These are phyloP conservation scores for Neltuma alba DNA, from an alignment of 306 rosid genomes.

Conservation along the genomic window DNA sequence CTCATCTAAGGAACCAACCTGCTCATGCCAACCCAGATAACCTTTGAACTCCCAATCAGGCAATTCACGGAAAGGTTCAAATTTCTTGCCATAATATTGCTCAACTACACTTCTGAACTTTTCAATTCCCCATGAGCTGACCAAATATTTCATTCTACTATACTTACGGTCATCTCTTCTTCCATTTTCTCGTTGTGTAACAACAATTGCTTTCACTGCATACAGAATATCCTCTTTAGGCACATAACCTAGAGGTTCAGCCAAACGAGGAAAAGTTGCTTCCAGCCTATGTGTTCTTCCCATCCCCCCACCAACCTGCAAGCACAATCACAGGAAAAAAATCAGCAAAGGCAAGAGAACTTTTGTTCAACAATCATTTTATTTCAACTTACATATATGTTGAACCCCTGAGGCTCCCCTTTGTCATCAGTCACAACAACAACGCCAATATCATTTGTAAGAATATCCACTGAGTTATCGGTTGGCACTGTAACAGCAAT, in stretches of 20 bases:
- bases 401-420: conserved; percentile 94
- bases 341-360: conserved; percentile 26
- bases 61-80: conserved; percentile 73
- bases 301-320: conserved; percentile 99
- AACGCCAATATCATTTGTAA: conserved; percentile 90
- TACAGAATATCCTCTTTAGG: conserved; percentile 93
- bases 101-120: conserved; percentile 82
- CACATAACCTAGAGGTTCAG: conserved; percentile 87
- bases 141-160: conserved; percentile 94
- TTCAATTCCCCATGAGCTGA: conserved; percentile 96
- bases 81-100: conserved; percentile 85
- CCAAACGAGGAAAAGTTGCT: conserved; percentile 85
- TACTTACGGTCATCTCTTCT: conserved; percentile 97
- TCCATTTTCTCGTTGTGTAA: conserved; percentile 91
- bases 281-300: conserved; percentile 97
- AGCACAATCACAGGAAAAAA: conserved; percentile 33
- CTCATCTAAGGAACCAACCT: conserved; percentile 61
- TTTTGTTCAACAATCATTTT: conserved; percentile 4
- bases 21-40: conserved; percentile 97
- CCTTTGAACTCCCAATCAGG: conserved; percentile 97
- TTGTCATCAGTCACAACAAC: conserved; percentile 74
- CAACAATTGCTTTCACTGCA: conserved; percentile 97
- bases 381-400: conserved; percentile 76
- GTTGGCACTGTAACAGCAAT: conserved; percentile 96
- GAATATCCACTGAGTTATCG: conserved; percentile 94